A percentile compares a stretch with the other conserved stretches of the same genome.
phyloP scores from a whole-genome alignment of 768 basidiomycete genomes.

The Tulasnella calospora region DNA sequence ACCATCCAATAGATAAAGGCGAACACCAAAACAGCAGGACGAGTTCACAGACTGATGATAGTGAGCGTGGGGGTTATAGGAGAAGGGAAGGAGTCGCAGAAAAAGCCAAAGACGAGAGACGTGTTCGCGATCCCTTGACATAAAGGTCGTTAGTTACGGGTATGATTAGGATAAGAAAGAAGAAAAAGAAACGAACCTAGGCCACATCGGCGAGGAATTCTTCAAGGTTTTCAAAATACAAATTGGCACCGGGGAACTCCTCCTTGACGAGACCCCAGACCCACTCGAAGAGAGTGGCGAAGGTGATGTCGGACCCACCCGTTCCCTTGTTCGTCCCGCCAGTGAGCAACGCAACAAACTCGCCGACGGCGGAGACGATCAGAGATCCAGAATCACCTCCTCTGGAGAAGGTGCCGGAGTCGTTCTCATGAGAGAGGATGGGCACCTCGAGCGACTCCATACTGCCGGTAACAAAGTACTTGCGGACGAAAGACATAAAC shows the following conservation, averaged over 20 bases:
- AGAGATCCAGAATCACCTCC: constrained; percentile 21
- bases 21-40: too few relatives aligned
- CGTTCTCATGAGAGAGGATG: background rate
- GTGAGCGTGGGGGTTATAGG: too few relatives aligned
- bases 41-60: too few relatives aligned
- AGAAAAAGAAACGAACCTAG: constrained; percentile 29
- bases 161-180: too few relatives aligned
- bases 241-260: constrained; percentile 24
- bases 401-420: constrained; percentile 22
- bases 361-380: background rate
- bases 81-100: too few relatives aligned
- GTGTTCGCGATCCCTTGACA: too few relatives aligned
- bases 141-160: too few relatives aligned
- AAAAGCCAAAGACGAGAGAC: too few relatives aligned
- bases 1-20: too few relatives aligned
- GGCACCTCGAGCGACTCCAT: constrained; percentile 17
- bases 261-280: constrained; percentile 22
- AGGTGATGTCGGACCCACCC: constrained; percentile 2
- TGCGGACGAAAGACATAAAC: constrained; percentile 31
- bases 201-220: constrained; percentile 16
- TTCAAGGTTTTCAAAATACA: constrained; percentile 22
- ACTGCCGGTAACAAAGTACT: constrained; percentile 30
- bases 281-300: constrained; percentile 15
- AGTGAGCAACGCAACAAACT: constrained; percentile 15
- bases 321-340: background rate